Evolutionary conservation across 2,329 filamentous ascomycete species (phyloP), one percentile per base, ranked within the genome.

Genomic region (Colletotrichum plurivorum): DNA sequence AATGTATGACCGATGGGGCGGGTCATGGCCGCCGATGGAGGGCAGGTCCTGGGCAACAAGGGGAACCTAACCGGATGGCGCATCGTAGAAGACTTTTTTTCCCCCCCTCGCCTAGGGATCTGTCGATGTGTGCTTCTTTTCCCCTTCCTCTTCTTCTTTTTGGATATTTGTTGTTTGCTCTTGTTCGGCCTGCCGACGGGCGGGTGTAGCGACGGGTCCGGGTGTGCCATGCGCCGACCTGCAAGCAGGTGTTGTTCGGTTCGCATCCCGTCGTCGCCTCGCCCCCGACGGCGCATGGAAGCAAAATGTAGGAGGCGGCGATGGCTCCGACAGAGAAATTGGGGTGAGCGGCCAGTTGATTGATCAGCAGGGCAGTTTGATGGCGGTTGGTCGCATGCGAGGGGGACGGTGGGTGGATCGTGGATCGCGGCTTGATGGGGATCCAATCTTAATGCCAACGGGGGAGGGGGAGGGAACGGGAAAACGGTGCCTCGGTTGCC

Each of bases 361-460:
- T 48, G 66, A 69, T 66, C 66, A 66, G 66, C 62, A 60, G 55
- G 60, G 46, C 39, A 57, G 22, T 60, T 65, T 56, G 51, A 46
- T 52, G 66, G 43, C 59, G 62, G 45, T 45, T 69, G 62, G 66
- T 69, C 31, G 62, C 55, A 66, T 66, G 51, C 55, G 55, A 59
- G 48, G 48, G 48, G 41, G 62, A 65, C n/a, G 49, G 31, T 20
- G 27, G 51, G 66, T 69, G 66, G 66, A 65, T 68, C 61, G 66
- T 59, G 66, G 31, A 69, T 66, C 49, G 49, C 61, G 59, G 41
- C 65, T 58, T 41, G 46, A 61, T 54, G 54, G 31, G 31, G 62
- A 65, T 61, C 62, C 62, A 69, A 66, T 69, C 62, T 66, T 46
- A 69, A 58, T 57, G 60, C 46, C 46, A 56, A 22, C 53, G 59